Base-by-base conservation (phyloP, 2,329 filamentous ascomycete genomes). In the Apiospora arundinis region DNA sequence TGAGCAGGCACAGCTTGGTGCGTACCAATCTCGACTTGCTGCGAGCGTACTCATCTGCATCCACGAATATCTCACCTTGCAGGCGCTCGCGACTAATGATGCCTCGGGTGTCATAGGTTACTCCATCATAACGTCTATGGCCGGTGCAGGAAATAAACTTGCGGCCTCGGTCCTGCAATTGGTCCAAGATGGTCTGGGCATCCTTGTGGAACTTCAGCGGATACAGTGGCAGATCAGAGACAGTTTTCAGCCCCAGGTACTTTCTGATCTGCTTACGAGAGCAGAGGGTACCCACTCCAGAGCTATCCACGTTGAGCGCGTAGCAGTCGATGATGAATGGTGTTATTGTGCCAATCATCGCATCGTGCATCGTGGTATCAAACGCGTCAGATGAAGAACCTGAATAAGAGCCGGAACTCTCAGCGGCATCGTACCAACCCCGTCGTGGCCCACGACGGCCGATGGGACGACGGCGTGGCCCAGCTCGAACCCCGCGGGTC, bases 161-260 rank as follows among this genome's bases (percentile, higher is more conserved):
- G 37, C 37, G 63, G 21, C 63, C 63, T 23, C 63, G 63, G 14
- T 44, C 63, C 63, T 44, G 12, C 37, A 67, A 42, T 28, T 14
- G 44, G 12, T 23, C 21, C 42, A 67, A 23, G 37, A 67, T 67
- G 63, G 21, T 16, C 23, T 44, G 37, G 37, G 63, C 37, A 21
- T 67, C 63, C 23, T 42, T 42, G 16, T 44, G 63, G n/a, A 67
- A 45, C 42, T 67, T 42, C 37, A 67, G 21, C n/a, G 63, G 63
- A 4, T 67, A 45, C 3, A 67, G 11, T 25, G 37, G 63, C 6
- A 67, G 18, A 44, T 67, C 63, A 25, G 37, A 28, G 63, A 67
- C 42, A 9, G 11, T 67, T 28, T 45, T 67, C 21, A 67, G 37
- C 4, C 63, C 63, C 4, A 21, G 37, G 25, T 67, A 67, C n/a